A percentile compares a stretch with the other conserved stretches of the same genome.
Evolutionary conservation across 1,284 basidiomycete species (phyloP).

Genomic region (Puccinia coronata): DNA sequence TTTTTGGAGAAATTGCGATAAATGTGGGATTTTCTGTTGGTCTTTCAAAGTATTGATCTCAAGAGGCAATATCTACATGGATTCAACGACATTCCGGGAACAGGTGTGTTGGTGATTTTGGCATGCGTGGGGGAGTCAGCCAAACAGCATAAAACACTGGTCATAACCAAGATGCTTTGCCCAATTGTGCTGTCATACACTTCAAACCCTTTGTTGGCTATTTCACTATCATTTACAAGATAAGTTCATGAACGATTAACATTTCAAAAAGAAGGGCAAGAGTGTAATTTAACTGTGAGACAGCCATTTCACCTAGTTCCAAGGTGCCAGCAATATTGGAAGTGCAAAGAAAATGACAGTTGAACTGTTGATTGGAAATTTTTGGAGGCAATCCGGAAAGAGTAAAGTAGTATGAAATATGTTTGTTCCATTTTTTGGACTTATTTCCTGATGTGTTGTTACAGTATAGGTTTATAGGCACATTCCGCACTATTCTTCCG

Average conservation of each 20-base stretch:
- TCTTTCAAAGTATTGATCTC: not conserved
- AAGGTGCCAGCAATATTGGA: not conserved
- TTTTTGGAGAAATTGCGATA: not conserved
- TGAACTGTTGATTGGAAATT: too few species aligned
- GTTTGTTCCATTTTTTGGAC: conserved; percentile 14
- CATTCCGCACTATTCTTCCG: not conserved
- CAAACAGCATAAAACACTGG: not conserved
- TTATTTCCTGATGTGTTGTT: conserved; percentile 2
- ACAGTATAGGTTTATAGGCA: conserved; percentile 10
- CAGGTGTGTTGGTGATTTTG: conserved; percentile 15
- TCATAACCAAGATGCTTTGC: conserved; percentile 6
- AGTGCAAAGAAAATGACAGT: too few species aligned
- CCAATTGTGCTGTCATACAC: conserved; percentile 5
- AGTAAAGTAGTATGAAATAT: too few species aligned
- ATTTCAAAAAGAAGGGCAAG: not conserved
- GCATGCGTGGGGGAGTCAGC: conserved; percentile 24
- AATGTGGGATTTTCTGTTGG: not conserved
- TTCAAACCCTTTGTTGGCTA: not conserved
- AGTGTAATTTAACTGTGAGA: not conserved
- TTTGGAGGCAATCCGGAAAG: too few species aligned
- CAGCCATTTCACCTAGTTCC: conserved; percentile 10
- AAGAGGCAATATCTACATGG: conserved; percentile 7
- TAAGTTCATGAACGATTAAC: too few species aligned
- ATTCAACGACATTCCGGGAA: conserved; percentile 1
- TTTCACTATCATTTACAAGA: not conserved